Evolutionary conservation across 805 yeast species (phyloP), one percentile per base, ranked within the genome.

Genomic region (Lachancea dasiensis): DNA sequence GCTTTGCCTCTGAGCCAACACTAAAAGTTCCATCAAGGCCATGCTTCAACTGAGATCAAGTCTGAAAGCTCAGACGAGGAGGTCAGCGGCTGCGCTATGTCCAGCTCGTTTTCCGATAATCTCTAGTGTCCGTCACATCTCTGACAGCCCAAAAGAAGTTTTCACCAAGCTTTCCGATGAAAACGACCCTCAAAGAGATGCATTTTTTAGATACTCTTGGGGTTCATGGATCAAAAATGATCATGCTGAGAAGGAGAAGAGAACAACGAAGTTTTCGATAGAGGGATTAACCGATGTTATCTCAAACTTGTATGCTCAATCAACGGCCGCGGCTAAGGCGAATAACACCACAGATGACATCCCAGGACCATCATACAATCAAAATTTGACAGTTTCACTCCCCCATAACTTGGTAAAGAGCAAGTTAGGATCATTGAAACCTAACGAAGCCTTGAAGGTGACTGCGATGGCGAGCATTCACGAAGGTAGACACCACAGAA

Each of bases 221-320:
- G 98, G 98, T 33, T 74, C 95, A 5, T 90, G 97, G 97, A 65
- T 89, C 51, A 75, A 71, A 46, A 76, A 90, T 55, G 95, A 92
- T 57, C 72, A 69, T 39, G 62, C 61, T 22, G 89, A 92, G 58
- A 82, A 85, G 53, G 76, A 70, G 11, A 77, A 76, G 49, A 77
- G 98, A 62, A 74, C 73, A 40, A 90, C 97, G 15, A 72, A 70
- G 46, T 90, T 90, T 61, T 81, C 92, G 3, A 70, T 92, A 36
- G 79, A 78, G 54, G 97, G 96, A 3, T 65, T 85, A 36, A 72
- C 75, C 39, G 65, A 65, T 18, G 62, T 78, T n/a, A 39, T 80
- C 24, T 62, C 69, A 32, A 68, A 65, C 18, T 56, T 81, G 15
- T 62, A 63, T 30, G 46, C 52, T 9, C 61, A 64, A 34, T 63